Conservation (phyloP, 306 rosid genomes). For the Nissolia schottii region DNA sequence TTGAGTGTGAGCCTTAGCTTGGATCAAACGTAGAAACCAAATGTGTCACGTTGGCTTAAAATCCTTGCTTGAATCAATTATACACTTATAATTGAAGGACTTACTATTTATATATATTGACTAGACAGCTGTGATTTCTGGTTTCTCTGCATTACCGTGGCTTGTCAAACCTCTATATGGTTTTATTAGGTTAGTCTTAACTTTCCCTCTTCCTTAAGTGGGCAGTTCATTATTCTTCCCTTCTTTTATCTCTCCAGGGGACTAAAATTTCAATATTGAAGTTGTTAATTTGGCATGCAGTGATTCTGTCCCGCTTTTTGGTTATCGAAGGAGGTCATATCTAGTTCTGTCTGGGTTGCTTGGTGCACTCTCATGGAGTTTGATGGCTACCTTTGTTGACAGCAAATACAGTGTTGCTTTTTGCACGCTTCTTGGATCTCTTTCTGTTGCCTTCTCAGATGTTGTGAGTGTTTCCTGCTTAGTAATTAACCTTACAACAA, state of each 20-base stretch:
- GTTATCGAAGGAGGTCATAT: constrained; percentile 94
- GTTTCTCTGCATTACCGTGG: constrained; percentile 87
- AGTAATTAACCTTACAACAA: not conserved
- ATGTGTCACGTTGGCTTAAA: not conserved
- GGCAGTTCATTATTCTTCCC: not conserved
- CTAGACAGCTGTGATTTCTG: constrained; percentile 96
- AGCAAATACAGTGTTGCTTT: constrained; percentile 78
- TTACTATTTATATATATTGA: constrained; percentile 42
- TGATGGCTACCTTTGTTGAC: constrained; percentile 83
- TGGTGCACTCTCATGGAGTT: constrained; percentile 93
- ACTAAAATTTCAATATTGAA: not conserved
- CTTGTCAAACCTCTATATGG: constrained; percentile 91
- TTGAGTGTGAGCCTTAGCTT: not conserved
- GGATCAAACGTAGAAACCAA: not conserved
- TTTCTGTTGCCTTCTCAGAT: constrained; percentile 98
- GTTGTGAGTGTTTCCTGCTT: constrained; percentile 64
- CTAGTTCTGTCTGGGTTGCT: constrained; percentile 92
- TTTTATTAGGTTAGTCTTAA: constrained; percentile 69
- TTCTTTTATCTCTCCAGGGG: not conserved
- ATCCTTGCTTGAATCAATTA: not conserved
- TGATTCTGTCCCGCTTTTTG: constrained; percentile 95
- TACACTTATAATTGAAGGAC: constrained; percentile 5
- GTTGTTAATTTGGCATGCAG: constrained; percentile 45
- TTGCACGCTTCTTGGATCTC: constrained; percentile 92
- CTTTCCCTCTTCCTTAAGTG: not conserved